phyloP scores from a whole-genome alignment of 805 yeast genomes.

The Ascoidea tarda region DNA sequence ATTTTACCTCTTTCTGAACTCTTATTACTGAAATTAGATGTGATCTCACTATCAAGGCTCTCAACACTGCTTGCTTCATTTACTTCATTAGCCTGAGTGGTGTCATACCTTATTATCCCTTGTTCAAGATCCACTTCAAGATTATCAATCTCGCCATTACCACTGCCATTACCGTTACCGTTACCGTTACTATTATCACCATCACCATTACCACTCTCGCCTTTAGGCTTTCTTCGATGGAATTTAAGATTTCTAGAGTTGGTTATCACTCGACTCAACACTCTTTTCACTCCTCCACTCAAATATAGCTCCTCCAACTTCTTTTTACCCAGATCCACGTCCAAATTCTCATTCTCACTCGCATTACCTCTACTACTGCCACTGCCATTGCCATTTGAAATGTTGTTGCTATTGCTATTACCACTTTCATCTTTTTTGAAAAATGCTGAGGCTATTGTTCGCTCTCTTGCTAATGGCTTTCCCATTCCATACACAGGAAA shows the following conservation, averaged over 20 bases:
- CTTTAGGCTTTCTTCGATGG: not conserved
- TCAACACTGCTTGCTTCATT: not conserved
- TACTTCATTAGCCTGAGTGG: not conserved
- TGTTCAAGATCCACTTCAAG: not conserved
- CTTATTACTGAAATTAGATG: no score
- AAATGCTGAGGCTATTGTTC: constrained; percentile 31
- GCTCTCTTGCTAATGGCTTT: constrained; percentile 39
- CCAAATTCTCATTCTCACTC: not conserved
- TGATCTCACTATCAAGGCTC: no score
- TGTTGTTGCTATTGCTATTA: constrained; percentile 5
- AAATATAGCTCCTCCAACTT: not conserved
- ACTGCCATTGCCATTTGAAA: constrained; percentile 13
- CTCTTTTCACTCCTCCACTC: not conserved
- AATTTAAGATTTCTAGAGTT: not conserved
- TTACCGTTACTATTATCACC: no score
- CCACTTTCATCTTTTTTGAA: constrained; percentile 11
- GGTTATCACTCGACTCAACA: not conserved
- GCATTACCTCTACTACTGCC: constrained; percentile 13
- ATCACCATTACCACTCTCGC: not conserved
- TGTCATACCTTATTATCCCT: not conserved
- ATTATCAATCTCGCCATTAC: not conserved
- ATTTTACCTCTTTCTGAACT: no score
- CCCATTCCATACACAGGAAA: constrained; percentile 79
- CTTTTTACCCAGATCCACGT: not conserved
- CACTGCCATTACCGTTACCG: not conserved